These are phyloP conservation scores for Coemansia sp. DNA, from an alignment of 192 early-diverging fungal genomes.

Conservation along the genomic window DNA sequence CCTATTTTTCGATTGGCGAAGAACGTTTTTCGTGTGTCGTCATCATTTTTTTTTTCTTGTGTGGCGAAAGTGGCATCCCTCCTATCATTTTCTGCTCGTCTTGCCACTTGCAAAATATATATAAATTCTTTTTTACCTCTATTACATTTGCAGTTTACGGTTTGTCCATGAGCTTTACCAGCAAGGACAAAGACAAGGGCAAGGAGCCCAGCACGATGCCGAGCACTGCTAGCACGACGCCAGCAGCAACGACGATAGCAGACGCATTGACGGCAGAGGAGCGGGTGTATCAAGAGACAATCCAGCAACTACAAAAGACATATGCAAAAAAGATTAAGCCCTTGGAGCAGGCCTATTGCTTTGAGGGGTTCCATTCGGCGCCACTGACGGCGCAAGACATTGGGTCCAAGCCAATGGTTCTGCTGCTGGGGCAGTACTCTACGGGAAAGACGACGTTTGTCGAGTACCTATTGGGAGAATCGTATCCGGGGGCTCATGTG, in stretches of 20 bases:
- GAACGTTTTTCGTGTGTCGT: background rate
- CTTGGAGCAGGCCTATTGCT: constrained; percentile 69
- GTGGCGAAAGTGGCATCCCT: background rate
- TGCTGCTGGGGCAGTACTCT: constrained; percentile 85
- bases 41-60: background rate
- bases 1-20: background rate
- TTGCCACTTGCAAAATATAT: no score
- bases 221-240: background rate
- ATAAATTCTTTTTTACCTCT: background rate
- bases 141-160: background rate
- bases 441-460: constrained; percentile 88
- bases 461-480: constrained; percentile 67
- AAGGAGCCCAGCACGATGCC: constrained; percentile 23
- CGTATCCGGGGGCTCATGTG: constrained; percentile 80
- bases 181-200: constrained; percentile 10
- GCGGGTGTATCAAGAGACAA: constrained; percentile 56
- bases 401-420: constrained; percentile 80
- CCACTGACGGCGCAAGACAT: constrained; percentile 79
- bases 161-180: background rate
- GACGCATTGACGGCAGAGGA: constrained; percentile 40
- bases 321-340: constrained; percentile 71
- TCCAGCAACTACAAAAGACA: constrained; percentile 66
- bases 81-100: background rate
- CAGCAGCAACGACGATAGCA: constrained; percentile 10
- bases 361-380: constrained; percentile 77